phyloP scores from a whole-genome alignment of 2,329 filamentous ascomycete species.

The Pyrenochaeta sp. region DNA sequence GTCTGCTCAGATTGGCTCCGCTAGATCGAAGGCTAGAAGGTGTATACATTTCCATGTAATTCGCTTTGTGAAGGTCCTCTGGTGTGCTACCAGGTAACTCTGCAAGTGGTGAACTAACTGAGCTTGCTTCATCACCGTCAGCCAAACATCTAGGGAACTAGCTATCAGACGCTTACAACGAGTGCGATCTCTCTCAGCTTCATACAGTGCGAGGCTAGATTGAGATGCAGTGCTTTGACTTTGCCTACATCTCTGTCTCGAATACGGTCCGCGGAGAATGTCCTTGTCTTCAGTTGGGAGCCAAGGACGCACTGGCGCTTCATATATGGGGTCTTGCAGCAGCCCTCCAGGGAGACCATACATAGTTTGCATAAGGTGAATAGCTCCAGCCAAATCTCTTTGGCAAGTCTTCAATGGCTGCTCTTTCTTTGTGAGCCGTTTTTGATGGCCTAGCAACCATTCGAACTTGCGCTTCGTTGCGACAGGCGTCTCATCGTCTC shows the following conservation, averaged over 20 bases:
- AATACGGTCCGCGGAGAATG: conserved; percentile 30
- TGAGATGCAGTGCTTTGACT: conserved; percentile 30
- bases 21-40: conserved; percentile 3
- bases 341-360: conserved; percentile 15
- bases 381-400: conserved; percentile 32
- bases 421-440: conserved; percentile 29
- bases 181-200: conserved; percentile 14
- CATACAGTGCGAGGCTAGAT: conserved; percentile 29
- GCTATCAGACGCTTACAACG: conserved; percentile 19
- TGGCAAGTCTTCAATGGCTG: conserved; percentile 32
- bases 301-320: conserved; percentile 33
- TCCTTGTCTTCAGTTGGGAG: conserved; percentile 14
- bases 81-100: conserved; percentile 41
- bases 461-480: conserved; percentile 37
- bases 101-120: conserved; percentile 22
- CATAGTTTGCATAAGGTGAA: conserved; percentile 36
- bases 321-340: conserved; percentile 22
- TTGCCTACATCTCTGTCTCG: conserved; percentile 27
- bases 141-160: neutral
- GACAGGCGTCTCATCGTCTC: conserved; percentile 28
- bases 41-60: conserved; percentile 17
- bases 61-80: conserved; percentile 20
- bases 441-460: conserved; percentile 38
- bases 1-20: neutral
- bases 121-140: conserved; percentile 15